Evolutionary conservation across 768 basidiomycete species (phyloP).

Genomic region (Lenzites betulinus): DNA sequence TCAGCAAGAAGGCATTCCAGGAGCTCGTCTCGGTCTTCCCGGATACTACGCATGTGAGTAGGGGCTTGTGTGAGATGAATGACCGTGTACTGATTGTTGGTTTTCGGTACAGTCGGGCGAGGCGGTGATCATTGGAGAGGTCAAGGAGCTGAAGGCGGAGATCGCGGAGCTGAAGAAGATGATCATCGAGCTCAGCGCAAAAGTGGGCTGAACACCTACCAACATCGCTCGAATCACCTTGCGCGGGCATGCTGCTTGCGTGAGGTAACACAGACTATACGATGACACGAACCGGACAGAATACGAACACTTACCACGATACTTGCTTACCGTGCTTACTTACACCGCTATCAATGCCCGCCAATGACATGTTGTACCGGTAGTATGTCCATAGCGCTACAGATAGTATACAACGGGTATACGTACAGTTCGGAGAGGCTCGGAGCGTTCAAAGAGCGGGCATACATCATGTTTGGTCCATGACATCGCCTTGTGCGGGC

Average conservation of each 20-base stretch:
- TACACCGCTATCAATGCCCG: background rate
- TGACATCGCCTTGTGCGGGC: constrained; percentile 11
- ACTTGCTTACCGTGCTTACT: background rate
- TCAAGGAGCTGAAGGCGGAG: constrained; percentile 52
- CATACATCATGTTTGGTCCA: constrained; percentile 11
- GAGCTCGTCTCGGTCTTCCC: constrained; percentile 75
- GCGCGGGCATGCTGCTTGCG: background rate
- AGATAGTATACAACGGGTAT: constrained; percentile 16
- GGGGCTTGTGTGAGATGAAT: background rate
- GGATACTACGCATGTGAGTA: constrained; percentile 64
- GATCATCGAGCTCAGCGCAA: constrained; percentile 31
- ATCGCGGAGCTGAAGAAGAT: constrained; percentile 41
- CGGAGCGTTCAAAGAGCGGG: background rate
- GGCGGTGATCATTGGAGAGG: constrained; percentile 63
- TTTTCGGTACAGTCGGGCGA: constrained; percentile 61
- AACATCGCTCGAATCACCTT: no score
- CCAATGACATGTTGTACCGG: background rate
- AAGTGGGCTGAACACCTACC: background rate
- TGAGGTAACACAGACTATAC: background rate
- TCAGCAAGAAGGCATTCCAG: constrained; percentile 69
- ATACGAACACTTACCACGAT: background rate
- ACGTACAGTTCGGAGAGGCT: background rate
- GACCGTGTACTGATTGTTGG: background rate
- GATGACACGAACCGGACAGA: background rate
- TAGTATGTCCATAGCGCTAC: constrained; percentile 14